Base-by-base conservation (phyloP, 2,329 filamentous ascomycete species). In the Leptoxyphium fumago region DNA sequence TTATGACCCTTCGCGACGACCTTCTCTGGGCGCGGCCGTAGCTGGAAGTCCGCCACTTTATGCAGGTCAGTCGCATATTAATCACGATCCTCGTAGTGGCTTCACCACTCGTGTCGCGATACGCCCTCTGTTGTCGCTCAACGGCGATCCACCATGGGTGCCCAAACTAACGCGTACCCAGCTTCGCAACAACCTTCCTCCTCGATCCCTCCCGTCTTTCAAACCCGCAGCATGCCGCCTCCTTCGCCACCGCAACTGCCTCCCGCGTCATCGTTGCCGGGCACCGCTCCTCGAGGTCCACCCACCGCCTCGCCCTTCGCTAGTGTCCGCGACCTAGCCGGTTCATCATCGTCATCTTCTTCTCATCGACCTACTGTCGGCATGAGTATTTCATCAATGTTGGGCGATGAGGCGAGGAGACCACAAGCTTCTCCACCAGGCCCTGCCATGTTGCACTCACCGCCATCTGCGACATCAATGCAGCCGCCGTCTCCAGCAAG, bases 371-470 rank as follows among this genome's bases (percentile, higher is more conserved):
- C 74, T 10, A 73, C 72, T 43, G 74, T 74, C 55, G 78, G 76
- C 63, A 83, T 84, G 79, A 82, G 80, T 40, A 83, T 84, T 61
- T 81, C 78, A n/a, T 79, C 79, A 39, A 75, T 84, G 62, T 72
- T 84, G 47, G 80, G 78, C 62, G 51, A 60, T 15, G 46, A 48
- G 21, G 55, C 59, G 15, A 59, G 59, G 10, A 39, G 30, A 10
- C 52, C 50, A 14, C 13, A 54, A 50, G 34, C 46, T 50, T 26
- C 48, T 50, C 29, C 50, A 52, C 21, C 61, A 64, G 36, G 62
- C 64, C 10, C 32, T 9, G 3, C 15, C 32, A 36, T 36, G 3
- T 13, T 15, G 32, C 32, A 36, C 32, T 36, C 32, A 9, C 32
- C 32, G 32, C 32, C 32, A 36, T 36, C 32, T 9, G 15, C 15